These are phyloP conservation scores for Candolleomyces efflorescens DNA, from an alignment of 768 basidiomycete genomes.

Conservation along the genomic window DNA sequence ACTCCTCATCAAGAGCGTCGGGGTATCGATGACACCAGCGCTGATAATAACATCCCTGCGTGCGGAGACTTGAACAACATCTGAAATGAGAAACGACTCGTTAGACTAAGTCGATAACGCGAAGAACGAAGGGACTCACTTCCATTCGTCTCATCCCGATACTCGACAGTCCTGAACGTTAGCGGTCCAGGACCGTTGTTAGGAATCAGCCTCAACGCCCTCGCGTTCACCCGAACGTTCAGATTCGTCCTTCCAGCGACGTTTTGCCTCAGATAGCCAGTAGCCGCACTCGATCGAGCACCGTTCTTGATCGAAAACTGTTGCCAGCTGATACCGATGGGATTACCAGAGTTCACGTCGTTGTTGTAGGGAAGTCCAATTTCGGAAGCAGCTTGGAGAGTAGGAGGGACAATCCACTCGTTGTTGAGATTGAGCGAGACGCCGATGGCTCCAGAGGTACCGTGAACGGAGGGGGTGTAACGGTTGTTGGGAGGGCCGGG, in stretches of 20 bases:
- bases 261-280: constrained; percentile 22
- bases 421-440: constrained; percentile 24
- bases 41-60: constrained; percentile 34
- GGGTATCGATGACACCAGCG: constrained; percentile 30
- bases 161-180: constrained; percentile 19
- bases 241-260: constrained; percentile 22
- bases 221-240: constrained; percentile 24
- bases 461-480: constrained; percentile 30
- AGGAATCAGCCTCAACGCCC: constrained; percentile 22
- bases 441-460: constrained; percentile 22
- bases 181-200: constrained; percentile 10
- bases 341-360: constrained; percentile 4
- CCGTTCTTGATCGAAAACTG: constrained; percentile 2
- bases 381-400: constrained; percentile 4
- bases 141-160: constrained; percentile 7
- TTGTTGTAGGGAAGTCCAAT: constrained; percentile 18
- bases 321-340: constrained; percentile 5
- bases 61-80: constrained; percentile 11
- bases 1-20: constrained; percentile 26
- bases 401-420: constrained; percentile 27
- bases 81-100: no score
- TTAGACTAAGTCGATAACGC: no score
- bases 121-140: background rate
- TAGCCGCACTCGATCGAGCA: constrained; percentile 19
- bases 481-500: constrained; percentile 6